Evolutionary conservation across 345 rosid genomes (phyloP).

Genomic region (Viola odorata): DNA sequence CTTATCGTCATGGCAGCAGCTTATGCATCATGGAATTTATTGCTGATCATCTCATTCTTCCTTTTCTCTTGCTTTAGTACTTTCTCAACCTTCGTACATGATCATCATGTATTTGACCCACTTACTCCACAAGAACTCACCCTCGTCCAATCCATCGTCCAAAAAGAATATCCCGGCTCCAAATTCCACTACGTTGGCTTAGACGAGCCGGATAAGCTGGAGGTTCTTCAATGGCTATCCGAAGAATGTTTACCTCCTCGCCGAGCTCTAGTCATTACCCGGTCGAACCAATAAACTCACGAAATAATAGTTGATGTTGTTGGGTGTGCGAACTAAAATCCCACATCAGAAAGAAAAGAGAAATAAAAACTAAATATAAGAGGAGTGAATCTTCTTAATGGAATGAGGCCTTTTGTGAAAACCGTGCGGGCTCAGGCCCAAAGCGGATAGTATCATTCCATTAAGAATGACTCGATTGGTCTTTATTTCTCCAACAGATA

Average conservation of each 20-base stretch:
- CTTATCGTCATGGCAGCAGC: no score
- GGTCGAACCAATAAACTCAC: conserved; percentile 26
- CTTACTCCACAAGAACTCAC: conserved; percentile 18
- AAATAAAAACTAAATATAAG: no score
- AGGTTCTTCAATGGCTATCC: conserved; percentile 22
- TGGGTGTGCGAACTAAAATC: no score
- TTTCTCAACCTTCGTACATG: not conserved
- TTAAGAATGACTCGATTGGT: no score
- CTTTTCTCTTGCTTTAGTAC: conserved; percentile 1
- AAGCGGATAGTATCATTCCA: no score
- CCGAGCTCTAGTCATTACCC: conserved; percentile 22
- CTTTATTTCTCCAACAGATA: no score
- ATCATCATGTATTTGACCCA: conserved; percentile 28
- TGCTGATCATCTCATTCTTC: not conserved
- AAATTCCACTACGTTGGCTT: conserved; percentile 32
- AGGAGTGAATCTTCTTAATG: no score
- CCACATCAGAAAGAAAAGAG: no score
- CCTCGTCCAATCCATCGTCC: conserved; percentile 19
- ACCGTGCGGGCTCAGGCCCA: no score
- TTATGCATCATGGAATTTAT: not conserved
- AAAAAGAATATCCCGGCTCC: conserved; percentile 5
- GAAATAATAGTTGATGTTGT: conserved; percentile 24
- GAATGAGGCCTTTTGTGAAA: no score
- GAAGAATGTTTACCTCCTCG: conserved; percentile 20
- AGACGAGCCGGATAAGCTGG: conserved; percentile 31